Conservation (phyloP, 306 rosid species). For the Vicia villosa region DNA sequence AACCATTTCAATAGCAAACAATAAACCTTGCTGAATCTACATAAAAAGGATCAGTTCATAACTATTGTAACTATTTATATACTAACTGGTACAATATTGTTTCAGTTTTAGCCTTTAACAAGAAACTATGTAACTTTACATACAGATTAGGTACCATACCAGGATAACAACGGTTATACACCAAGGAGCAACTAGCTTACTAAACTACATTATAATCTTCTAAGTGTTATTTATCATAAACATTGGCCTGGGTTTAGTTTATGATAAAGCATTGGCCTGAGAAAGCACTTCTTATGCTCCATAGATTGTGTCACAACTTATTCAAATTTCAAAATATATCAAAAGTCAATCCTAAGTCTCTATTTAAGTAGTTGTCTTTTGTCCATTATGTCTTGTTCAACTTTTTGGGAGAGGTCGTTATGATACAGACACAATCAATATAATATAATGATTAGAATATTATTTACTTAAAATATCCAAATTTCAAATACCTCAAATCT, state of each 20-base stretch:
- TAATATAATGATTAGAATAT: constrained; percentile 4
- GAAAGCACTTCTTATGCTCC: constrained; percentile 8
- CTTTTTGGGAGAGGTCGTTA: not conserved
- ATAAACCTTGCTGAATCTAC: not conserved
- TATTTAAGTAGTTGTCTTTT: constrained; percentile 13
- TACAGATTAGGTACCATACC: constrained; percentile 8
- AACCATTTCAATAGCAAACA: not conserved
- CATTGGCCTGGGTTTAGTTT: not conserved
- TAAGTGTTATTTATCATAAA: constrained; percentile 4
- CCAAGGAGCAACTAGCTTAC: constrained; percentile 9
- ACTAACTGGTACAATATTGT: constrained; percentile 3
- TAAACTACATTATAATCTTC: not conserved
- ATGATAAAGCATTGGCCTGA: constrained; percentile 1
- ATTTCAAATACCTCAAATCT: constrained; percentile 16
- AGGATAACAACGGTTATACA: constrained; percentile 1
- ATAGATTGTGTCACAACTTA: constrained; percentile 2
- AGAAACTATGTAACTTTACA: not conserved
- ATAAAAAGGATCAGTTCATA: not conserved
- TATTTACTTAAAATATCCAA: constrained; percentile 23
- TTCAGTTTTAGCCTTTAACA: constrained; percentile 11
- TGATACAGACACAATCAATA: not conserved
- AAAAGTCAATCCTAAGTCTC: constrained; percentile 15
- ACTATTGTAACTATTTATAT: constrained; percentile 13
- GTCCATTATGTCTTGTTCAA: constrained; percentile 32
- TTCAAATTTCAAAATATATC: constrained; percentile 23